Conservation (phyloP, 257 asterid genomes). For the Forsythia suspensa region DNA sequence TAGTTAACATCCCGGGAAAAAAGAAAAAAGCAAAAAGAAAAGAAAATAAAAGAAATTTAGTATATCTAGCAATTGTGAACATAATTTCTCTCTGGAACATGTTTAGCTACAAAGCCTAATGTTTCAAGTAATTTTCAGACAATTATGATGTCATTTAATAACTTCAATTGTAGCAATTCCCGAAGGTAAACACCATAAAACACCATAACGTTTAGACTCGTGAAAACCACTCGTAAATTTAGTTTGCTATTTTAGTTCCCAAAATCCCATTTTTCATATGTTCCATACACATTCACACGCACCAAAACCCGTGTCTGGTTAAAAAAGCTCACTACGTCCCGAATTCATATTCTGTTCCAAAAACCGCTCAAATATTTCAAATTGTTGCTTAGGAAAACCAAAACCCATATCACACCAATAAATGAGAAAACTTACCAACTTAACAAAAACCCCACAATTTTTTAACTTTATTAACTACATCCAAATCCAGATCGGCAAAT, state of each 20-base stretch:
- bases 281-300: background rate
- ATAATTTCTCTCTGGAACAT: too few relatives aligned
- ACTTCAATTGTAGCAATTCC: background rate
- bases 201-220: background rate
- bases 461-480: background rate
- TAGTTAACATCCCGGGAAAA: background rate
- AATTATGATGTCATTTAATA: background rate
- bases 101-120: background rate
- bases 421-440: background rate
- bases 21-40: too few relatives aligned
- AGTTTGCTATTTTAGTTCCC: background rate
- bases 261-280: background rate
- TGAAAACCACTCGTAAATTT: background rate
- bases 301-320: background rate
- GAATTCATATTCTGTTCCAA: background rate
- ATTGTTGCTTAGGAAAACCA: background rate
- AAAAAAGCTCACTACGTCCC: background rate
- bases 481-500: conserved; percentile 4
- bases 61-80: too few relatives aligned
- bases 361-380: background rate
- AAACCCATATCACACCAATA: background rate
- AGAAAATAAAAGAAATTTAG: too few relatives aligned
- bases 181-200: background rate
- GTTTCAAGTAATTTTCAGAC: background rate
- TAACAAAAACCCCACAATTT: background rate